phyloP scores from a whole-genome alignment of 139 green algal genomes.

The Micractinium sp. region DNA sequence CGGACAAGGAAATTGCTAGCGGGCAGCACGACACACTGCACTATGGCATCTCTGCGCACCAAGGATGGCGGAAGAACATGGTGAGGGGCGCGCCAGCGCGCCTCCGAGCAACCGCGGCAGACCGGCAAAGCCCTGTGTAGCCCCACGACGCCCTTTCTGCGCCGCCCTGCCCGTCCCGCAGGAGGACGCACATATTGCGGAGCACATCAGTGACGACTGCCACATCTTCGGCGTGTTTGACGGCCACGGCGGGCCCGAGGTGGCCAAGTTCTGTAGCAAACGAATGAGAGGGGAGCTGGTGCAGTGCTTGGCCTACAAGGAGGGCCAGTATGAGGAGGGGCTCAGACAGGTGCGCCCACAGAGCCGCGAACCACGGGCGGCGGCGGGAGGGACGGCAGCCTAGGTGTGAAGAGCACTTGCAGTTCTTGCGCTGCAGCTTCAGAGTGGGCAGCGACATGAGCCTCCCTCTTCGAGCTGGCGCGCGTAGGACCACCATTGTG shows the following conservation, averaged over 20 bases:
- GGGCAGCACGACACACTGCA: not conserved
- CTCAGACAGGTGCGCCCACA: conserved; percentile 57
- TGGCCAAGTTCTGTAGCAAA: conserved; percentile 86
- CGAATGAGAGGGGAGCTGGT: conserved; percentile 82
- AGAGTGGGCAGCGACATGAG: not conserved
- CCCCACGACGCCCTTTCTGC: too few relatives aligned
- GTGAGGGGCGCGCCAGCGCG: not conserved
- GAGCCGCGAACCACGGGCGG: too few relatives aligned
- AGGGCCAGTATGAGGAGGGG: conserved; percentile 64
- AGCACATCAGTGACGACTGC: conserved; percentile 27
- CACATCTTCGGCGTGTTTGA: conserved; percentile 92
- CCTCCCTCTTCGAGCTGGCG: not conserved
- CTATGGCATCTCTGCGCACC: conserved; percentile 40
- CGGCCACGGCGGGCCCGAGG: conserved; percentile 71
- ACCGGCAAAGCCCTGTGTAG: not conserved
- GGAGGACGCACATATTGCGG: conserved; percentile 48
- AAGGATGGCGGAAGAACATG: conserved; percentile 48
- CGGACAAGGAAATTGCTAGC: not conserved
- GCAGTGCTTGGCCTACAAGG: conserved; percentile 59
- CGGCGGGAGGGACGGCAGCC: too few relatives aligned
- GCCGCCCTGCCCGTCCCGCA: not conserved
- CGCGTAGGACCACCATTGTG: too few relatives aligned
- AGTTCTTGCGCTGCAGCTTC: too few relatives aligned
- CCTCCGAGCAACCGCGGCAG: not conserved
- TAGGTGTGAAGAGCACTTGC: too few relatives aligned